A percentile compares a stretch with the other conserved stretches of the same genome.
Conservation (phyloP, 768 basidiomycete species). For the Amanita inopinata region DNA sequence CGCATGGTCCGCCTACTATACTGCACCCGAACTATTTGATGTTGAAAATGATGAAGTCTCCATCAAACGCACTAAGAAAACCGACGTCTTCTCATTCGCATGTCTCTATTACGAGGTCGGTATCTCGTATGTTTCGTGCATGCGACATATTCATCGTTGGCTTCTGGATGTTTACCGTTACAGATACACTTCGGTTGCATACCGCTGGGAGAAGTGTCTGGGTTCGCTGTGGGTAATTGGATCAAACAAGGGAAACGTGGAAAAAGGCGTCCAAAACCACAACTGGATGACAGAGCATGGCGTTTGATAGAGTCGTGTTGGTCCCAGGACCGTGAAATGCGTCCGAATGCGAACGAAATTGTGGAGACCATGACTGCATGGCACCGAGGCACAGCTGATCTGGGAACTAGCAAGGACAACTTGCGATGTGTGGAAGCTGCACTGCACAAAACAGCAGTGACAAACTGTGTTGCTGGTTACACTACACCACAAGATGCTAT, state of each 20-base stretch:
- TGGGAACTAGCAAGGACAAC: too few relatives aligned
- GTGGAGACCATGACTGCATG: neutral
- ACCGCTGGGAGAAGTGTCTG: too few relatives aligned
- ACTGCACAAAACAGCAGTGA: too few relatives aligned
- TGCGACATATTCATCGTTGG: neutral
- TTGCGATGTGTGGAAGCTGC: too few relatives aligned
- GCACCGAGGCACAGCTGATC: too few relatives aligned
- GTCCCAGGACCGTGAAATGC: neutral
- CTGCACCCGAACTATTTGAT: conserved; percentile 2
- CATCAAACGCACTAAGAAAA: conserved; percentile 1
- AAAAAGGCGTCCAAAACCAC: neutral
- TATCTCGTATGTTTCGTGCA: neutral
- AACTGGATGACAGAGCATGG: neutral
- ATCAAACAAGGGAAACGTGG: neutral
- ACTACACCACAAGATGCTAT: too few relatives aligned
- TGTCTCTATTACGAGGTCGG: conserved; percentile 8
- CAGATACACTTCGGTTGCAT: neutral
- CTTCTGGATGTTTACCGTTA: too few relatives aligned
- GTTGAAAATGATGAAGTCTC: neutral
- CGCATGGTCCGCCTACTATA: neutral
- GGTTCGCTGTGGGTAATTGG: too few relatives aligned
- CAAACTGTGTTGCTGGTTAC: too few relatives aligned
- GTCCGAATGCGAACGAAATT: neutral
- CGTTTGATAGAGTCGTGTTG: neutral
- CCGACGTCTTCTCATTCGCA: conserved; percentile 4